These are phyloP conservation scores for Malassezia yamatoensis DNA, from an alignment of 1,284 basidiomycete genomes.

Conservation along the genomic window DNA sequence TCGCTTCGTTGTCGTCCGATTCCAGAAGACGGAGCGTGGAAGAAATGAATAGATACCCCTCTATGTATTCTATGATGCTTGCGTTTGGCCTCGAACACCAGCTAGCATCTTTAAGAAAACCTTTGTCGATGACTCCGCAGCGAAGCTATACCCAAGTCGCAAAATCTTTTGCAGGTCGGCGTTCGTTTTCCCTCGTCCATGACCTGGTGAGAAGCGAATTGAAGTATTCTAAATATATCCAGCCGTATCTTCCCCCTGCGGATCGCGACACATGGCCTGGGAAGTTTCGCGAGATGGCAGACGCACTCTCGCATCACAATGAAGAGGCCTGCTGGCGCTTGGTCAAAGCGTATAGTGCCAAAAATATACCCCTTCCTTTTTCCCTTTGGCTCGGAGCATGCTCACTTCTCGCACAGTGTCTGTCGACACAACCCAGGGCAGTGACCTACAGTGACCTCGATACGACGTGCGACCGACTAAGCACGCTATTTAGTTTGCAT, in stretches of 20 bases:
- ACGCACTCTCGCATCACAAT: constrained; percentile 8
- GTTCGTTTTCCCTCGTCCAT: too few species aligned
- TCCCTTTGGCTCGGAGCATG: constrained; percentile 6
- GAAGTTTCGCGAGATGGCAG: neutral
- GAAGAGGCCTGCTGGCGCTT: neutral
- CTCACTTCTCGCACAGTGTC: constrained; percentile 11
- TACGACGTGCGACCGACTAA: constrained; percentile 1
- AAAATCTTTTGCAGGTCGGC: too few species aligned
- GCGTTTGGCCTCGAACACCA: neutral
- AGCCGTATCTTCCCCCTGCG: constrained; percentile 3
- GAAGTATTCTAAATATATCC: constrained; percentile 9
- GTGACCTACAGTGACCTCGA: constrained; percentile 7
- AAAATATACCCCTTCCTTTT: neutral
- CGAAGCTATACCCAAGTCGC: too few species aligned
- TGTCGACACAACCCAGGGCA: neutral
- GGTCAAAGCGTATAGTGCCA: neutral
- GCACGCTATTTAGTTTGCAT: neutral
- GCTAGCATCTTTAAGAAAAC: neutral
- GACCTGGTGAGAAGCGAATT: neutral
- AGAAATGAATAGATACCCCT: neutral
- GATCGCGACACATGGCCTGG: neutral
- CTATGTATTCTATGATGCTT: neutral
- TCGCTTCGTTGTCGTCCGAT: neutral
- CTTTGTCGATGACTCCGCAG: neutral
- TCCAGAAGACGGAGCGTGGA: too few species aligned